Evolutionary conservation across 306 rosid species (phyloP).

Genomic region (Glycine tomentella): DNA sequence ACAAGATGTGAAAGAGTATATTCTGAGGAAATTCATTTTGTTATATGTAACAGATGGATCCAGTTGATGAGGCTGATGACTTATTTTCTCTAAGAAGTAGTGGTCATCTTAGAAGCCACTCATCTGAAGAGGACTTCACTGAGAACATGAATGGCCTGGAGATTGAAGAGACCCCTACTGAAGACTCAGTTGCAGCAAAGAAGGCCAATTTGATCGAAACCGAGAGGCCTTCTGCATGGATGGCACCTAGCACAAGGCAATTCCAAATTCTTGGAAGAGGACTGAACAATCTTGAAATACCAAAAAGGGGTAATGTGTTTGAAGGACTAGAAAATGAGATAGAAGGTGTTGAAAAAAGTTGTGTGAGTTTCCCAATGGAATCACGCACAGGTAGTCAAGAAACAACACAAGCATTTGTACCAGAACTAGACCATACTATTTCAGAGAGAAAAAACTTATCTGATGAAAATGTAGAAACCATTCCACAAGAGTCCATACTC

Average conservation of each 20-base stretch:
- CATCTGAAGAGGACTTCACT: constrained; percentile 76
- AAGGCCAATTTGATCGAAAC: constrained; percentile 47
- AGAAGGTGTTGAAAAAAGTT: constrained; percentile 32
- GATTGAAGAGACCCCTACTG: constrained; percentile 48
- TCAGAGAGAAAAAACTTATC: constrained; percentile 39
- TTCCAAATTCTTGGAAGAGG: constrained; percentile 47
- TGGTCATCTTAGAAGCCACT: constrained; percentile 71
- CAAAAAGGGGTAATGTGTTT: constrained; percentile 45
- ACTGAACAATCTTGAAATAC: constrained; percentile 67
- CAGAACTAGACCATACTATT: constrained; percentile 44
- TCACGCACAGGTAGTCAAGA: constrained; percentile 35
- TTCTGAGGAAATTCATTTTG: constrained; percentile 47
- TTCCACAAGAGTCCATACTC: constrained; percentile 77
- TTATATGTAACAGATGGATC: constrained; percentile 68
- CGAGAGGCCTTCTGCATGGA: constrained; percentile 39
- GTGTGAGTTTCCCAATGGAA: constrained; percentile 34
- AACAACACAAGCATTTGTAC: constrained; percentile 35
- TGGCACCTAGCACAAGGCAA: constrained; percentile 48
- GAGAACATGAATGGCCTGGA: constrained; percentile 59
- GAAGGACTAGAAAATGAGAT: constrained; percentile 53
- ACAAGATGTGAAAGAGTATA: constrained; percentile 15
- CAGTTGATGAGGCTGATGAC: constrained; percentile 68
- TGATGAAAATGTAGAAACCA: constrained; percentile 55
- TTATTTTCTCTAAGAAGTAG: constrained; percentile 57
- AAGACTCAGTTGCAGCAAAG: constrained; percentile 44